Evolutionary conservation across 176 grass and related monocot genomes (phyloP).

Genomic region (Phyllostachys edulis): DNA sequence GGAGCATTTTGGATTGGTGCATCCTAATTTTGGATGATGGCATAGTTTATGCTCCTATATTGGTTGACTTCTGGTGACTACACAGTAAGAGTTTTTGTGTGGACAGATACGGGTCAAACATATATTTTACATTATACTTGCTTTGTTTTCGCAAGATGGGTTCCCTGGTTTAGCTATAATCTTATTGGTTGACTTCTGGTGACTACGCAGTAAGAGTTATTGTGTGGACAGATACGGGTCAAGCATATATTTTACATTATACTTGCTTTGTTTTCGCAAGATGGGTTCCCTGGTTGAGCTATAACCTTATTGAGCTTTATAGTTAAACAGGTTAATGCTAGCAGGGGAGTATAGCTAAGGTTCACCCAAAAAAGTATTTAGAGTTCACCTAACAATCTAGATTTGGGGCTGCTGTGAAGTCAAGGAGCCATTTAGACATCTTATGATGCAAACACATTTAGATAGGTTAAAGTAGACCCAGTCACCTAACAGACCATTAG

Average conservation of each 20-base stretch:
- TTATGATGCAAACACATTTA: background rate
- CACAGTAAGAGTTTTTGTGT: slow-evolving; percentile 57
- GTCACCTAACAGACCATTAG: background rate
- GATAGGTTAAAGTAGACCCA: background rate
- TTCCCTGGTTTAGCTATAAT: too few species aligned
- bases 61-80: slow-evolving; percentile 55
- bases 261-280: background rate
- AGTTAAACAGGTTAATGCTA: slow-evolving; percentile 2
- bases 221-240: slow-evolving; percentile 70
- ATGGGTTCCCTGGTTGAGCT: background rate
- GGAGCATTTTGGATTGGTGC: slow-evolving; percentile 48
- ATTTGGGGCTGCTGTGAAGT: background rate
- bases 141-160: background rate
- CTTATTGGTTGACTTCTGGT: slow-evolving; percentile 58
- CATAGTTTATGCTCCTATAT: slow-evolving; percentile 57
- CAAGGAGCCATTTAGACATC: background rate
- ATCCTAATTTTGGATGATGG: slow-evolving; percentile 56
- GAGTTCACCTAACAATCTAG: too few species aligned
- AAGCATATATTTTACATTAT: slow-evolving; percentile 36
- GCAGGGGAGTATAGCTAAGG: background rate
- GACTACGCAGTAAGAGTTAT: slow-evolving; percentile 56
- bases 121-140: slow-evolving; percentile 21
- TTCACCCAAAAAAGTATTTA: background rate
- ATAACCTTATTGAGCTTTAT: background rate
- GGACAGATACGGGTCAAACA: slow-evolving; percentile 65